Evolutionary conservation across 768 basidiomycete species (phyloP), one percentile per base, ranked within the genome.

Genomic region (Kwoniella botswanensis): DNA sequence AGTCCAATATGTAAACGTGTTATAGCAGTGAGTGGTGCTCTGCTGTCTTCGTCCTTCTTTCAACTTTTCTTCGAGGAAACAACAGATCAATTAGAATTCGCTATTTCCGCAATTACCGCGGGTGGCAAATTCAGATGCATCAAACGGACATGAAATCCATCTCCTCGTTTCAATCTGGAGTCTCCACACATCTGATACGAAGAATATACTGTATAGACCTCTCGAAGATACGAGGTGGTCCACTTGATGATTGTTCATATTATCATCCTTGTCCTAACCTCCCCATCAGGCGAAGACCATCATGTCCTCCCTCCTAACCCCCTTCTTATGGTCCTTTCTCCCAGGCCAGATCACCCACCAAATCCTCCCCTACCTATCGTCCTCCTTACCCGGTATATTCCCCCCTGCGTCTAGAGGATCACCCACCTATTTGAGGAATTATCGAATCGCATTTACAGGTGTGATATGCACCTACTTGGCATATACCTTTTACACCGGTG

Each of bases 281-380:
- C n/a, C n/a, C n/a, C n/a, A n/a, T n/a, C n/a, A n/a, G n/a, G n/a
- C n/a, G n/a, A n/a, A 13, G 56, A 29, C 43, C n/a, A 43, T 1
- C 6, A 63, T 54, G 63, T 24, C 63, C 13, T 73, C 76, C 41
- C 58, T 77, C 46, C 46, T 78, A 46, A 65, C 73, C 0, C 75
- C 79, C 13, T 55, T 80, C 3, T 71, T 78, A 13, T 77, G 72
- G 63, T 71, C 72, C 3, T 74, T 82, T 50, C 70, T 78, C 22
- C 74, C 74, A 0, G 35, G 65, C 15, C 70, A 74, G 13, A 60
- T 77, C n/a, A 74, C 74, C 12, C 69, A 75, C 52, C 56, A 67
- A 18, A n/a, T 73, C 59, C 61, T 79, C 26, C 76, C 73, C 3
- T 67, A 71, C 43, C 71, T 76, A 44, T 67, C 71, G 4, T 50